Conservation (phyloP, 1,284 basidiomycete species). For the Apiotrichum sp. region DNA sequence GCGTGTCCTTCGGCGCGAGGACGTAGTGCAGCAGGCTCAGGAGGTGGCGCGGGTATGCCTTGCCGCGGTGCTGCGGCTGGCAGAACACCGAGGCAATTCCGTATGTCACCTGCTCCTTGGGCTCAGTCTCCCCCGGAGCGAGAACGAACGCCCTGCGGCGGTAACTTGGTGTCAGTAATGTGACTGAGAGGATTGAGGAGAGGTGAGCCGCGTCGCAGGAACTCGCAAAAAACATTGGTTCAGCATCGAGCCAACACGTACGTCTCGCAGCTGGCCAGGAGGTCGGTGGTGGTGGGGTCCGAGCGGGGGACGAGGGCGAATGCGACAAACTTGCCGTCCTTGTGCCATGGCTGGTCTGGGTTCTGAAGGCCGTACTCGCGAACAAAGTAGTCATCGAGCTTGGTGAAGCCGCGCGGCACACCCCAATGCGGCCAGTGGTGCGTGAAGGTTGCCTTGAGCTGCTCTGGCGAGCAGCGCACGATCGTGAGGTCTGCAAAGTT, state of each 20-base stretch:
- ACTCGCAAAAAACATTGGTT: too few species aligned
- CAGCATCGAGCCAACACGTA: too few species aligned
- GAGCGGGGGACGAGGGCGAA: slow-evolving; percentile 25
- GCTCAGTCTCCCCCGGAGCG: slow-evolving; percentile 4
- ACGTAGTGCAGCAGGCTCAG: slow-evolving; percentile 31
- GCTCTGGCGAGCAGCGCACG: slow-evolving; percentile 14
- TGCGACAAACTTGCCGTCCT: slow-evolving; percentile 3
- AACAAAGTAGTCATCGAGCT: neutral
- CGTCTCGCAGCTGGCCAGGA: slow-evolving; percentile 33
- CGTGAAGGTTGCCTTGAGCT: slow-evolving; percentile 3
- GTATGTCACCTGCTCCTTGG: slow-evolving; percentile 22
- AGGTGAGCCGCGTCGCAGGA: too few species aligned
- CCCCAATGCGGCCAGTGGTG: slow-evolving; percentile 9
- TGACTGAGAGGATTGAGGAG: too few species aligned
- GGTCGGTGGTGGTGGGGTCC: slow-evolving; percentile 19
- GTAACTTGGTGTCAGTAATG: slow-evolving; percentile 16
- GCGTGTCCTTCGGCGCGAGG: slow-evolving; percentile 8
- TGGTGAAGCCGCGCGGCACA: neutral
- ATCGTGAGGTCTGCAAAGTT: slow-evolving; percentile 19
- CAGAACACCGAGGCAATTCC: slow-evolving; percentile 35
- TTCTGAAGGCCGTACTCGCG: slow-evolving; percentile 1
- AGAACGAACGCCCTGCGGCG: slow-evolving; percentile 16
- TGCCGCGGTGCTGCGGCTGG: slow-evolving; percentile 22
- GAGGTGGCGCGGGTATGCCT: slow-evolving; percentile 34
- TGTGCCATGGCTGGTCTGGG: slow-evolving; percentile 1